Evolutionary conservation across 2,329 filamentous ascomycete species (phyloP), one percentile per base, ranked within the genome.

Genomic region (Cephalotrichum gorgonifer): DNA sequence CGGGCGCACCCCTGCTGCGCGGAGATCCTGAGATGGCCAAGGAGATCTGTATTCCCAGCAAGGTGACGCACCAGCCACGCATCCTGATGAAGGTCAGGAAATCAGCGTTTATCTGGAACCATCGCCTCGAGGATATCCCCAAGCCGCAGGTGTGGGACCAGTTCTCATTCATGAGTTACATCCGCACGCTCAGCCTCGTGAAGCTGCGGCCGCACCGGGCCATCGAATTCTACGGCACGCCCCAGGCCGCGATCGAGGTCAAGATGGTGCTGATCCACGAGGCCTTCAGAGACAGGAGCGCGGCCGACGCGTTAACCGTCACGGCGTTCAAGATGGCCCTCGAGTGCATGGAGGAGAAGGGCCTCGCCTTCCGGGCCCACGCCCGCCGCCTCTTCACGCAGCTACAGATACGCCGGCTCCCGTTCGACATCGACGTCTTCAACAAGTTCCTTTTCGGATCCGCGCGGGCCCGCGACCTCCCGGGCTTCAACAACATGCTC

Each of bases 401-500:
- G n/a, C 63, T 67, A 26, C 62, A 67, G 44, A 54, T 60, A 38
- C 55, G 62, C 33, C 64, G 64, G 1, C 53, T 73, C n/a, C 64
- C 62, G 6, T 60, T 73, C 54, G 71, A 75, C 52, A 67, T 68
- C 2, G 66, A 69, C 30, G 62, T 69, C 5, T 76, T 69, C 63
- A 76, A 77, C 56, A 63, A 73, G 46, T 59, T 77, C 53, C 64
- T 75, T 14, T 62, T 63, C 14, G 62, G 66, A 3, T 64, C 68
- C 41, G 65, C 65, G 9, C 58, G 63, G 45, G 63, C 64, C 31
- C 63, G 62, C 31, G 66, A 76, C 53, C 57, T 71, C 28, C 58
- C 52, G 25, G 67, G 65, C 53, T 77, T 76, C 55, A 57, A 67
- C 50, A 54, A 54, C 3, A 60, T 65, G 2, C 55, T 76, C 15